Evolutionary conservation across 1,284 basidiomycete genomes (phyloP).

Genomic region (Leccinum pachyderme): DNA sequence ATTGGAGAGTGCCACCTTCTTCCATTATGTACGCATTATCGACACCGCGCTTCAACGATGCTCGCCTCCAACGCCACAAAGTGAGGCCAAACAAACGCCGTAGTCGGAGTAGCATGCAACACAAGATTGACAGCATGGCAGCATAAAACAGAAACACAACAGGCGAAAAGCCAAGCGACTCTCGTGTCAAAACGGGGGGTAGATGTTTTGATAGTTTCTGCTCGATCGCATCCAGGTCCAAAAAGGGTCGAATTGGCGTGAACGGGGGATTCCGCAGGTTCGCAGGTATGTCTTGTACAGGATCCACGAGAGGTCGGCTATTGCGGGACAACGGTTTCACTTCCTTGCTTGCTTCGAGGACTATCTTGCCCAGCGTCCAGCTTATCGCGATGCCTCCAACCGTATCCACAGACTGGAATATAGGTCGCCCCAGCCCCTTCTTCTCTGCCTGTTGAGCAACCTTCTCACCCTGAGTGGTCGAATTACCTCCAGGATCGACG

Average conservation of each 20-base stretch:
- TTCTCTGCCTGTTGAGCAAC: slow-evolving; percentile 71
- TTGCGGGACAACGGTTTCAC: slow-evolving; percentile 51
- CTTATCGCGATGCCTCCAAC: slow-evolving; percentile 92
- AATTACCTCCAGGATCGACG: slow-evolving; percentile 78
- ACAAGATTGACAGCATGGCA: slow-evolving; percentile 40
- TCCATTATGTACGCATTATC: slow-evolving; percentile 54
- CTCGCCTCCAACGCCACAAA: slow-evolving; percentile 47
- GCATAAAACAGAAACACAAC: slow-evolving; percentile 57
- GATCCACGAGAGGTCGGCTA: slow-evolving; percentile 61
- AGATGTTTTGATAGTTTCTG: slow-evolving; percentile 61
- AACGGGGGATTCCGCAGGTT: slow-evolving; percentile 48
- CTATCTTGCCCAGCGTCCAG: slow-evolving; percentile 99
- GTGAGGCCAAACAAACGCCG: slow-evolving; percentile 50
- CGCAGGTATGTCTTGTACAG: slow-evolving; percentile 60
- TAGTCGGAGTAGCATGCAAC: slow-evolving; percentile 51
- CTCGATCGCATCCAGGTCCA: slow-evolving; percentile 59
- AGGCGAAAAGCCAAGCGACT: slow-evolving; percentile 68
- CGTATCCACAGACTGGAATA: slow-evolving; percentile 90
- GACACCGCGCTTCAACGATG: slow-evolving; percentile 36
- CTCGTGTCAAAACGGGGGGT: slow-evolving; percentile 54
- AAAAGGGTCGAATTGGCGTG: slow-evolving; percentile 58
- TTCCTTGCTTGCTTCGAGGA: slow-evolving; percentile 91
- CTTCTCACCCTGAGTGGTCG: slow-evolving; percentile 59
- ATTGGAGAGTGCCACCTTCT: slow-evolving; percentile 45
- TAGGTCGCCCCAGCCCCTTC: slow-evolving; percentile 77